These are phyloP conservation scores for Echium plantagineum DNA, from an alignment of 257 asterid genomes.

Conservation along the genomic window DNA sequence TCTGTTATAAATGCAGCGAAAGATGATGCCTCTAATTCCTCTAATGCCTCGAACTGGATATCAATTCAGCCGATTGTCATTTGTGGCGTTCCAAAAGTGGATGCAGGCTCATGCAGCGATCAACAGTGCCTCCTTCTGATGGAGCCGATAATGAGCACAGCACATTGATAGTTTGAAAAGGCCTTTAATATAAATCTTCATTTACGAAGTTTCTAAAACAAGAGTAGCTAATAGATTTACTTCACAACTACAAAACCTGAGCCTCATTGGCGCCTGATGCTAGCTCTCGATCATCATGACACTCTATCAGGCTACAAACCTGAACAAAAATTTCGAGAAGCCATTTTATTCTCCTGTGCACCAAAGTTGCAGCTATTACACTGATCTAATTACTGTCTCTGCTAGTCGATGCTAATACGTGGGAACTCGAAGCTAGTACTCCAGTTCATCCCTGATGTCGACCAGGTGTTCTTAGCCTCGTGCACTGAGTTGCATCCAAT, in stretches of 20 bases:
- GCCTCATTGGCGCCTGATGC: conserved; percentile 98
- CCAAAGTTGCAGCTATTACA: no score
- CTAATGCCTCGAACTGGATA: no score
- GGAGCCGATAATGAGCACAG: no score
- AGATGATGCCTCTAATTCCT: no score
- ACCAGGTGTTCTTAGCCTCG: conserved; percentile 74
- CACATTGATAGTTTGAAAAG: neutral
- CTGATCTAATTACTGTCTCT: conserved; percentile 83
- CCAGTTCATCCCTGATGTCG: conserved; percentile 42
- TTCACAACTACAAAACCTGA: conserved; percentile 33
- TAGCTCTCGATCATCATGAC: no score
- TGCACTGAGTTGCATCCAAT: conserved; percentile 89
- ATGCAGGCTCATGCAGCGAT: no score
- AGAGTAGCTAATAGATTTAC: neutral
- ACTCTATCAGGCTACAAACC: no score
- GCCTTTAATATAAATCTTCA: neutral
- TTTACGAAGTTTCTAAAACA: neutral
- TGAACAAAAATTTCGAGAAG: conserved; percentile 4
- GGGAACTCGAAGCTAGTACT: conserved; percentile 71
- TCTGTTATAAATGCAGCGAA: no score
- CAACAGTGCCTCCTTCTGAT: no score
- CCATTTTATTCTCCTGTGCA: no score
- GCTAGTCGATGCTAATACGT: conserved; percentile 84
- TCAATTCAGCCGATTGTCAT: no score
- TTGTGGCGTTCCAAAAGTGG: no score